Base-by-base conservation (phyloP, 2,329 filamentous ascomycete species). In the Canariomyces notabilis region DNA sequence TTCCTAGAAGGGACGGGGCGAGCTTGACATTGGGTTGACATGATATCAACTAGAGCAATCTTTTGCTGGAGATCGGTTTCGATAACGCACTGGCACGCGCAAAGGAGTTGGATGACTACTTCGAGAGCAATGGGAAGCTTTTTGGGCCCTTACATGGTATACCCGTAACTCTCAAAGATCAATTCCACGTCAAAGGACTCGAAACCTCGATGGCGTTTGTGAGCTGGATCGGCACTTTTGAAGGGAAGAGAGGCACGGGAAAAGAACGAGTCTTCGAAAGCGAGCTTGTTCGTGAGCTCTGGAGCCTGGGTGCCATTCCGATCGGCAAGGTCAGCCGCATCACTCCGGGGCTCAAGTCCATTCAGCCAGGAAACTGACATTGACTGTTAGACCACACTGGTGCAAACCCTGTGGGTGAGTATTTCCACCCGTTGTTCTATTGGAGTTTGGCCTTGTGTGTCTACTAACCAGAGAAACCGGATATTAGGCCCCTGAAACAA, bases 61-160 rank as follows among this genome's bases (percentile, higher is more conserved):
- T 74, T 35, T 55, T 78, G 5, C 73, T 72, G 0, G 75, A 80
- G 45, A 71, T 73, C 20, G 68, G 77, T 36, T 75, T 77, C 54
- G 63, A 69, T 2, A 57, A 66, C 6, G 77, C 77, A 1, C 23
- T 79, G 1, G 42, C 65, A 9, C 65, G 66, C 15, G 75, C 75
- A 0, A 57, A 62, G 15, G 56, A 66, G 20, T 65, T 79, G 0
- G 76, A 79, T 48, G 57, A 63, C 0, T 65, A 76, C 50, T 69
- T 67, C 23, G 59, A 60, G 9, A 49, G 65, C 15, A 59, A 72
- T 29, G 66, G 65, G 1, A 63, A 58, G 41, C 65, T 72, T 1
- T 58, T 76, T 2, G 80, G 80, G 0, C 79, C 80, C 2, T 66
- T 85, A 0, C 79, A 83, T 57, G 80, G 80, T 6, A 65, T 84